These are phyloP conservation scores for Botrytis deweyae DNA, from an alignment of 2,329 filamentous ascomycete species.

Conservation along the genomic window DNA sequence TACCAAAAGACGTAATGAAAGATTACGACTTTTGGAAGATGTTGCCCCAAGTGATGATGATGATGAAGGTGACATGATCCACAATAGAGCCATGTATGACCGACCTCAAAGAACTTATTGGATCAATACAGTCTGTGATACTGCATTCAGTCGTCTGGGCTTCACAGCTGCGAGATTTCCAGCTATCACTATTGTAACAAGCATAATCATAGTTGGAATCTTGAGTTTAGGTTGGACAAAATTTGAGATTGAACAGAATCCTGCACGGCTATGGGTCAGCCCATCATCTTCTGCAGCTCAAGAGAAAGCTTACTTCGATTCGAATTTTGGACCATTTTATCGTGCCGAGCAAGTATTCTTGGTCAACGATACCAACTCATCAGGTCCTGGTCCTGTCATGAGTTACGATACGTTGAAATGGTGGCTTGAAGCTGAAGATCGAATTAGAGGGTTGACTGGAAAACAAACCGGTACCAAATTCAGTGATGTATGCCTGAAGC, in stretches of 20 bases:
- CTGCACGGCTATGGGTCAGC: constrained; percentile 94
- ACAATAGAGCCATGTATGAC: constrained; percentile 74
- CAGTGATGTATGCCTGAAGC: constrained; percentile 90
- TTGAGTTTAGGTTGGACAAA: constrained; percentile 85
- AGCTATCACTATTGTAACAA: constrained; percentile 73
- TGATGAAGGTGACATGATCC: constrained; percentile 82
- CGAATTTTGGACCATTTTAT: constrained; percentile 93
- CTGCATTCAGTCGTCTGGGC: constrained; percentile 76
- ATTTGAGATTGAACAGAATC: constrained; percentile 88
- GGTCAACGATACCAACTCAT: constrained; percentile 75
- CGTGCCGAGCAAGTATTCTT: constrained; percentile 90
- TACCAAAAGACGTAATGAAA: constrained; percentile 71
- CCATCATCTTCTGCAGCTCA: constrained; percentile 85
- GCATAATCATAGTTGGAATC: constrained; percentile 71
- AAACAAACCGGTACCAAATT: constrained; percentile 66
- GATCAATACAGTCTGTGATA: constrained; percentile 80
- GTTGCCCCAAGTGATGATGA: constrained; percentile 84
- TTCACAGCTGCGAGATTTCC: constrained; percentile 81
- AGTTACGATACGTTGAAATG: constrained; percentile 85
- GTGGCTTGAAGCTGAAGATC: constrained; percentile 90
- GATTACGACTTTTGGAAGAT: constrained; percentile 84
- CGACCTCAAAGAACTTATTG: constrained; percentile 76
- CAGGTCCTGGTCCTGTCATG: constrained; percentile 71
- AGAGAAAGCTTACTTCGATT: constrained; percentile 92
- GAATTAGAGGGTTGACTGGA: constrained; percentile 71